phyloP scores from a whole-genome alignment of 2,329 filamentous ascomycete genomes.

The Talaromyces sp. region DNA sequence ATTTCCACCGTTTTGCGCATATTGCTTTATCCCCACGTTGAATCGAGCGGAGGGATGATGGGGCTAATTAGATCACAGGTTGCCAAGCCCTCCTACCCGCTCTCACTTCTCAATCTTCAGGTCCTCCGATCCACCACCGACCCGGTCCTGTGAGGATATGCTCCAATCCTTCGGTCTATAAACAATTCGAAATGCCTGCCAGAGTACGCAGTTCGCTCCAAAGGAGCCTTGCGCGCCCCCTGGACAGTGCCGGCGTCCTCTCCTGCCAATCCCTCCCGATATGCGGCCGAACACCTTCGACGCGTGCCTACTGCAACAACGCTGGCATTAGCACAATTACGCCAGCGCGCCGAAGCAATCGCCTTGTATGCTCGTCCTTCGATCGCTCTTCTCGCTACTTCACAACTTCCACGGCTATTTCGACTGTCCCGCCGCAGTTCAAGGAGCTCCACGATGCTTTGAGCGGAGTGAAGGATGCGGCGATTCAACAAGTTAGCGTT shows the following conservation, averaged over 20 bases:
- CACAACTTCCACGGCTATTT: slow-evolving; percentile 15
- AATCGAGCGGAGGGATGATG: no score
- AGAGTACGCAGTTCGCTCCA: slow-evolving; percentile 41
- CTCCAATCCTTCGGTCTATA: background rate
- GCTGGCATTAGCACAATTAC: slow-evolving; percentile 15
- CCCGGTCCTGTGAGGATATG: background rate
- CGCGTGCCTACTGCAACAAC: slow-evolving; percentile 20
- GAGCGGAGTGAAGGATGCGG: slow-evolving; percentile 53
- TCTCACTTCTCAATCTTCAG: slow-evolving; percentile 19
- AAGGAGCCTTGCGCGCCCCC: slow-evolving; percentile 36
- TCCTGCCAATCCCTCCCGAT: slow-evolving; percentile 47
- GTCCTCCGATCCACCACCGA: slow-evolving; percentile 11
- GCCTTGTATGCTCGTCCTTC: slow-evolving; percentile 9
- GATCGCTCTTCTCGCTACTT: slow-evolving; percentile 35
- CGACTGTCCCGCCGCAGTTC: slow-evolving; percentile 57
- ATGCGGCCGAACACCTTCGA: slow-evolving; percentile 36
- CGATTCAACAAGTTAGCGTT: slow-evolving; percentile 60
- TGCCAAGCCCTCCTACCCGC: slow-evolving; percentile 26
- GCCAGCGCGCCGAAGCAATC: slow-evolving; percentile 13
- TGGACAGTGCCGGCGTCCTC: slow-evolving; percentile 31
- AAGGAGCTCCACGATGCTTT: slow-evolving; percentile 58
- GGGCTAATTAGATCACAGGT: background rate
- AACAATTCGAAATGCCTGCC: slow-evolving; percentile 38
- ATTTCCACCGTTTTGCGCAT: no score
- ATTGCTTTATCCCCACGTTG: no score